These are phyloP conservation scores for Suzukiozyma palmioleophila DNA, from an alignment of 1,139 yeast species.

Conservation along the genomic window DNA sequence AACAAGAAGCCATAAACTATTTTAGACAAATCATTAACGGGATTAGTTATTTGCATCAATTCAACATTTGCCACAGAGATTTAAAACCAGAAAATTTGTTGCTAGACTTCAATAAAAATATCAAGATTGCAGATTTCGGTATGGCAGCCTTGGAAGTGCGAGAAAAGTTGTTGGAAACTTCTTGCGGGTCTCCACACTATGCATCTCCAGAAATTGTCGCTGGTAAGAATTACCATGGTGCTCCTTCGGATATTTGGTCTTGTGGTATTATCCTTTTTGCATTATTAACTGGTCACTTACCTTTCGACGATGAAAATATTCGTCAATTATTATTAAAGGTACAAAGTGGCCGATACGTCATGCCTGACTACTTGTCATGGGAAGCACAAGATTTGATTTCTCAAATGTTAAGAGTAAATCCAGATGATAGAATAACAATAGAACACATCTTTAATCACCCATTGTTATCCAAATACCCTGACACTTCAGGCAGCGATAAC, in stretches of 20 bases:
- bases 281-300: slow-evolving; percentile 86
- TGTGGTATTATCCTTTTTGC: slow-evolving; percentile 96
- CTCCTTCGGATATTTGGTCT: slow-evolving; percentile 97
- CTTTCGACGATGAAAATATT: slow-evolving; percentile 95
- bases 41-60: slow-evolving; percentile 87
- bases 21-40: slow-evolving; percentile 92
- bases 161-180: slow-evolving; percentile 81
- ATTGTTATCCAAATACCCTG: slow-evolving; percentile 68
- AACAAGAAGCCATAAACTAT: slow-evolving; percentile 82
- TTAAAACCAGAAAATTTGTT: slow-evolving; percentile 91
- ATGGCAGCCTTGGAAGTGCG: slow-evolving; percentile 98
- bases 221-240: slow-evolving; percentile 91
- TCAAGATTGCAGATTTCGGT: slow-evolving; percentile 97
- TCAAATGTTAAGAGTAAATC: slow-evolving; percentile 78
- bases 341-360: slow-evolving; percentile 79
- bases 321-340: slow-evolving; percentile 82
- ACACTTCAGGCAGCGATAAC: slow-evolving; percentile 16
- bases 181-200: slow-evolving; percentile 98
- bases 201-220: slow-evolving; percentile 98
- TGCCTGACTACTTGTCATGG: slow-evolving; percentile 73
- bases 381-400: slow-evolving; percentile 88
- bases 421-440: slow-evolving; percentile 72
- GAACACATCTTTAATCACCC: slow-evolving; percentile 75
- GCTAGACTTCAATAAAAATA: slow-evolving; percentile 79
- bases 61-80: slow-evolving; percentile 93